Base-by-base conservation (phyloP, 306 rosid species). In the Crotalaria pallida region DNA sequence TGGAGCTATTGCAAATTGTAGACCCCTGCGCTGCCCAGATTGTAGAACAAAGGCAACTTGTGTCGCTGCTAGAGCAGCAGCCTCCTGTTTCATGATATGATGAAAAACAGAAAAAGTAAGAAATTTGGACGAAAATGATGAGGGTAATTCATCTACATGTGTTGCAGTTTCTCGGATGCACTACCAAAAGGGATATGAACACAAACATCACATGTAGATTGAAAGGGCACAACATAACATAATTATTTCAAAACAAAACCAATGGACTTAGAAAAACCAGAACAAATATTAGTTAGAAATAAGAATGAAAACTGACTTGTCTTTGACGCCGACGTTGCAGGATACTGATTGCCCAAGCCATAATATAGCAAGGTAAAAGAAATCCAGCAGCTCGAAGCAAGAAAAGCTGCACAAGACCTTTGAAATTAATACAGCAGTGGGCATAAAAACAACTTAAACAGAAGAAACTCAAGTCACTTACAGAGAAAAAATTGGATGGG, bases 271-370 rank as follows among this genome's bases (percentile, higher is more conserved):
- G 40, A 1, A 58, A 79, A 40, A 24, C 74, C 16, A 3, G 9
- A 40, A 17, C 15, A 49, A 57, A 80, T 34, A 81, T 70, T 80
- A 78, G 47, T 40, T 10, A 12, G 18, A 45, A 45, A 7, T 50
- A 67, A 13, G n/a, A 23, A 67, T 51, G 11, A 58, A 68, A 21
- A 52, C 82, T 65, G 15, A 95, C 99, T 84, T 86, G 99, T 91
- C 96, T 89, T 77, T 89, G 99, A 58, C 96, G 92, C 51, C 96
- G 83, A 9, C 91, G 97, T 80, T 95, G 99, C 88, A 95, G 84
- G 74, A 95, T 84, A 77, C 92, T 89, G 82, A 95, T 85, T 71
- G 96, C 99, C 89, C 99, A 95, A 69, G 99, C 97, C 97, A 95
- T 95, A 15, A 95, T 89, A 72, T 95, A 95, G 85, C 96, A 95